Percentiles rank a stretch among this genome's conserved stretches.
Evolutionary conservation across 345 rosid genomes (phyloP).

Genomic region (Melaleuca alternifolia): DNA sequence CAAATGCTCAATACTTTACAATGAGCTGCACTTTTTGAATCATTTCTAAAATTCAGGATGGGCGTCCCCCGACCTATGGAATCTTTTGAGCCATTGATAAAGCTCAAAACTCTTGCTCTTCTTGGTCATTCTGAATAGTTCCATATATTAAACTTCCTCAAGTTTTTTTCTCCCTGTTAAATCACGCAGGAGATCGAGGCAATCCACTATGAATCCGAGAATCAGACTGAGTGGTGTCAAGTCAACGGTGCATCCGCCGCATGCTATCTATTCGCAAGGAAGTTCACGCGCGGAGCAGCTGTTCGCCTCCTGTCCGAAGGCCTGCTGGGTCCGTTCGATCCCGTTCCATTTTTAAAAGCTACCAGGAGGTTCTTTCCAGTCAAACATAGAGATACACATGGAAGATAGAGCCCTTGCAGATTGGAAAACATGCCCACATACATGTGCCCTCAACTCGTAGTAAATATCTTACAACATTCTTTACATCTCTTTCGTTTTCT

Average conservation of each 20-base stretch:
- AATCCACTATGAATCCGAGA: background rate
- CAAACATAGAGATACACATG: background rate
- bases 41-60: background rate
- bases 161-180: background rate
- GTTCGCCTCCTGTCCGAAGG: background rate
- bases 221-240: slow-evolving; percentile 1
- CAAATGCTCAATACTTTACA: background rate
- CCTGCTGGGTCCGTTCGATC: background rate
- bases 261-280: slow-evolving; percentile 14
- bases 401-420: background rate
- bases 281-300: slow-evolving; percentile 12
- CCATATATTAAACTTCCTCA: background rate
- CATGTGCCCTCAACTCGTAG: background rate
- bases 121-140: background rate
- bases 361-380: background rate
- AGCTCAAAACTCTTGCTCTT: background rate
- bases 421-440: background rate
- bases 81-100: too few species aligned
- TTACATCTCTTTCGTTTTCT: background rate
- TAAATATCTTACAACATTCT: background rate
- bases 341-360: background rate
- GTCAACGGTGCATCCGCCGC: background rate
- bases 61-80: background rate
- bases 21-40: background rate
- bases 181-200: slow-evolving; percentile 2